Evolutionary conservation across 345 rosid genomes (phyloP).

Genomic region (Iberis pinnata): DNA sequence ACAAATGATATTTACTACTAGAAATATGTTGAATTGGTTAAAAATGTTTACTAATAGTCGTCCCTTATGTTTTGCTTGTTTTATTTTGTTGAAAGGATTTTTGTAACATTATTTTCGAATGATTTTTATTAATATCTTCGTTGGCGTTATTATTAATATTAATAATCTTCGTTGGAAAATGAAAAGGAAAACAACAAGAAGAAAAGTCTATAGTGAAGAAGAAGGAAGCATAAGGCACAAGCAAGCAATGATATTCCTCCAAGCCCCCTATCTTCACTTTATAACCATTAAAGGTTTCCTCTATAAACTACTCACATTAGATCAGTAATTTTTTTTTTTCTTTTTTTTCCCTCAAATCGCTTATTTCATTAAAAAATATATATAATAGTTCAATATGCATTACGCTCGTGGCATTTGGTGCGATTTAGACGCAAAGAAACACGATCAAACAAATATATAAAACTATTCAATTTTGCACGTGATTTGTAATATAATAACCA

Average conservation of each 20-base stretch:
- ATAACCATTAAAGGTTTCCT: slow-evolving; percentile 25
- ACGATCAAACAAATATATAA: background rate
- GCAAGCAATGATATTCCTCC: slow-evolving; percentile 35
- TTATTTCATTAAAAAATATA: background rate
- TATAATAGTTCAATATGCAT: background rate
- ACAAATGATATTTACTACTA: no score
- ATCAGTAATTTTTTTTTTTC: no score
- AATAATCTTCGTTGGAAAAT: slow-evolving; percentile 20
- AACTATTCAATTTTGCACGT: slow-evolving; percentile 1
- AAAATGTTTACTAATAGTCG: no score
- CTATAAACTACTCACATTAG: slow-evolving; percentile 3
- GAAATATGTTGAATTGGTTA: no score
- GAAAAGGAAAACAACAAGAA: slow-evolving; percentile 7
- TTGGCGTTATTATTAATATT: background rate
- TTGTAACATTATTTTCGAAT: background rate
- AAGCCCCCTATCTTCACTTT: slow-evolving; percentile 23
- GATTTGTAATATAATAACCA: no score
- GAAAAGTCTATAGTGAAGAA: slow-evolving; percentile 31
- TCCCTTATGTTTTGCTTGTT: no score
- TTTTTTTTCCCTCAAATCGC: no score
- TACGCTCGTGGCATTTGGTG: slow-evolving; percentile 1
- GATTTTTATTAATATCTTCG: background rate
- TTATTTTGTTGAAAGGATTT: no score
- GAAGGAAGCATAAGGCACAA: slow-evolving; percentile 33
- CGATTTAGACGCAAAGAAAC: slow-evolving; percentile 15